Evolutionary conservation across 1,284 basidiomycete species (phyloP).

Genomic region (Cryptococcus floricola): DNA sequence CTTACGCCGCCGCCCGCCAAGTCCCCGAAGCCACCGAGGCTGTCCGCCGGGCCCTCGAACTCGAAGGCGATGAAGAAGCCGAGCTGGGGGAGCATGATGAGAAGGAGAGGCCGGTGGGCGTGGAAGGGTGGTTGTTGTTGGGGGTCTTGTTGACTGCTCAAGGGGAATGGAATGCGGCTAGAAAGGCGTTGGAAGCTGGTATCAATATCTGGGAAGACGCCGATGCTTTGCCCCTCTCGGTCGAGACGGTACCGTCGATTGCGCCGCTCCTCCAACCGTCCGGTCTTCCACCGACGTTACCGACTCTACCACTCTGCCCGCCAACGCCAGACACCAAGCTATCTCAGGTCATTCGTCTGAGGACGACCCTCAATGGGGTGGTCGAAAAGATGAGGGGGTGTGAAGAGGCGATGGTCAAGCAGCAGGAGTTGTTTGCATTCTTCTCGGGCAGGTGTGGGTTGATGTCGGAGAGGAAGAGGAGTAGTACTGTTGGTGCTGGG

Average conservation of each 20-base stretch:
- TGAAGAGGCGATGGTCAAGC: slow-evolving; percentile 74
- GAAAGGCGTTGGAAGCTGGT: slow-evolving; percentile 70
- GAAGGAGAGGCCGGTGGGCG: slow-evolving; percentile 50
- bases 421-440: slow-evolving; percentile 84
- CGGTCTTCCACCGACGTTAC: not conserved
- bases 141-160: slow-evolving; percentile 73
- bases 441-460: slow-evolving; percentile 49
- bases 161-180: slow-evolving; percentile 77
- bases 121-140: slow-evolving; percentile 87
- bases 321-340: slow-evolving; percentile 57
- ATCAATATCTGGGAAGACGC: slow-evolving; percentile 54
- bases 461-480: slow-evolving; percentile 14
- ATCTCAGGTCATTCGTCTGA: slow-evolving; percentile 74
- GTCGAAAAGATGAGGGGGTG: slow-evolving; percentile 81
- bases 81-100: slow-evolving; percentile 46
- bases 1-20: slow-evolving; percentile 67
- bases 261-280: not conserved
- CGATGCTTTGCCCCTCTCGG: slow-evolving; percentile 2
- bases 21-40: slow-evolving; percentile 64
- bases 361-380: slow-evolving; percentile 80
- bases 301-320: slow-evolving; percentile 7
- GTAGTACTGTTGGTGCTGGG: not conserved
- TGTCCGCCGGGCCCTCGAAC: slow-evolving; percentile 72
- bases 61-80: slow-evolving; percentile 33
- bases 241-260: not conserved